A percentile compares a stretch with the other conserved stretches of the same genome.
Conservation (phyloP, 2,329 filamentous ascomycete genomes). For the Ceratocystis eucalypticola region DNA sequence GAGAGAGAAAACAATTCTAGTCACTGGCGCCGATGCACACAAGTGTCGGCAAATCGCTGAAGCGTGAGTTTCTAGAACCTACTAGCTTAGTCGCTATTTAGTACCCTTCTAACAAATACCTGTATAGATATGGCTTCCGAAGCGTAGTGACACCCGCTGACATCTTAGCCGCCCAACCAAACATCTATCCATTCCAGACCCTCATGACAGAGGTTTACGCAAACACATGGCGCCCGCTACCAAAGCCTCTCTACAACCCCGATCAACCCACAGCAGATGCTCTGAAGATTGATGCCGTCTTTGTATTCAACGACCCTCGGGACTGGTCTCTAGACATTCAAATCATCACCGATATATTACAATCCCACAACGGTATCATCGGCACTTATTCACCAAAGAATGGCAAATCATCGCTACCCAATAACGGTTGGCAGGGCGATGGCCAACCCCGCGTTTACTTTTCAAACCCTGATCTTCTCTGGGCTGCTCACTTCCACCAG, state of each 20-base stretch:
- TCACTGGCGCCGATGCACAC: constrained; percentile 56
- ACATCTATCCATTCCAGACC: constrained; percentile 71
- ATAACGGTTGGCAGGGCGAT: constrained; percentile 70
- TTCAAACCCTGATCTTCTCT: constrained; percentile 80
- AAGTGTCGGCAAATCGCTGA: constrained; percentile 62
- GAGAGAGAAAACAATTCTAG: constrained; percentile 54
- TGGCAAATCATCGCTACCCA: constrained; percentile 47
- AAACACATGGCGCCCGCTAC: constrained; percentile 43
- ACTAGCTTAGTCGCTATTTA: constrained; percentile 13
- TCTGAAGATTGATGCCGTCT: constrained; percentile 75
- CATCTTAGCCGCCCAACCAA: constrained; percentile 58
- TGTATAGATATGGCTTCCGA: constrained; percentile 51
- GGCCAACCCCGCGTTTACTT: constrained; percentile 72
- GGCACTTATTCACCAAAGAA: constrained; percentile 70
- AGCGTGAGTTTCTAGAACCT: constrained; percentile 29
- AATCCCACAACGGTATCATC: constrained; percentile 64
- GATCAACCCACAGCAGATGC: constrained; percentile 29
- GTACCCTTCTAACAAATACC: constrained; percentile 29
- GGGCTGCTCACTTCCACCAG: constrained; percentile 72
- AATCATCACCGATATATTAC: constrained; percentile 67
- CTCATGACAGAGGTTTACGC: constrained; percentile 50
- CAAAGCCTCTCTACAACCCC: constrained; percentile 33
- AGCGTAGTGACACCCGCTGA: constrained; percentile 78
- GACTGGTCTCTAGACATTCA: constrained; percentile 91
- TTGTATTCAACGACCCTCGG: constrained; percentile 89